Percentiles rank a stretch among this genome's conserved stretches.
phyloP scores from a whole-genome alignment of 352 stramenopile genomes.

The Elongisporangium undulatum region DNA sequence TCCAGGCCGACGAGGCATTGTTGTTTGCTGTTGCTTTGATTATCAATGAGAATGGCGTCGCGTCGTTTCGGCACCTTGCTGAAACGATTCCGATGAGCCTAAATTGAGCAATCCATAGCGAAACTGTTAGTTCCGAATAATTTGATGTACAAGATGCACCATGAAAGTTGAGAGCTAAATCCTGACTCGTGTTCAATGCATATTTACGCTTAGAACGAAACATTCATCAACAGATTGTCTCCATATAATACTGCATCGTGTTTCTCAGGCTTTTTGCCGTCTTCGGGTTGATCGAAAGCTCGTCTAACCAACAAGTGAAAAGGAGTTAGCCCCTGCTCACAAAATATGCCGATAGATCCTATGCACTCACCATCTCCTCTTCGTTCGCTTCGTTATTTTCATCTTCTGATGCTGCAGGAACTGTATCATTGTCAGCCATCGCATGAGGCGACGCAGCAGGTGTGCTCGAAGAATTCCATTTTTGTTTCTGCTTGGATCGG shows the following conservation, averaged over 20 bases:
- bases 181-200: background rate
- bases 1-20: background rate
- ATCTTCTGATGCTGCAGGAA: background rate
- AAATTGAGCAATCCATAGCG: background rate
- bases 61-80: background rate
- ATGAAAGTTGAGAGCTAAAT: background rate
- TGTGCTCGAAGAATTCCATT: background rate
- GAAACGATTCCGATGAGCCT: background rate
- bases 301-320: slow-evolving; percentile 4
- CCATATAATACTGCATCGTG: background rate
- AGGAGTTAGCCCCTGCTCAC: no score
- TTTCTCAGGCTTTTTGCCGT: background rate
- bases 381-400: slow-evolving; percentile 4
- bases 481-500: slow-evolving; percentile 12
- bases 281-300: slow-evolving; percentile 4
- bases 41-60: background rate
- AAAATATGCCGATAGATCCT: background rate
- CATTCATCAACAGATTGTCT: background rate
- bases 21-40: background rate
- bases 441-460: background rate
- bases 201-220: background rate
- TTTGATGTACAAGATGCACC: background rate
- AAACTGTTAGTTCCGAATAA: background rate
- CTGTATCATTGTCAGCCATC: background rate
- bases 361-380: slow-evolving; percentile 9